phyloP scores from a whole-genome alignment of 2,329 filamentous ascomycete genomes.

The Remersonia thermophila region DNA sequence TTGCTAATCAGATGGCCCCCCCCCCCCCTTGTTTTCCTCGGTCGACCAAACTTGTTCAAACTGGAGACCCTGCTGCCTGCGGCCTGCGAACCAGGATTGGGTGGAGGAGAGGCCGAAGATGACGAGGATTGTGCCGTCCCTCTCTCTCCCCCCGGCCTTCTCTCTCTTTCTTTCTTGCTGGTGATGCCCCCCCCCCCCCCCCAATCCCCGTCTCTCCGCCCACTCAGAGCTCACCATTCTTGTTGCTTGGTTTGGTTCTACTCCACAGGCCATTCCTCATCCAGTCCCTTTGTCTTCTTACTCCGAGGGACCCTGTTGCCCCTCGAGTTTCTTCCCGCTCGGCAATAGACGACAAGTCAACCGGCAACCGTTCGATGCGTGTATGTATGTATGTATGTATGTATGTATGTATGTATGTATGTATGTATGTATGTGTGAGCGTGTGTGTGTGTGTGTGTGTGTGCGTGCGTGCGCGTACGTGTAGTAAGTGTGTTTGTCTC shows the following conservation, averaged over 20 bases:
- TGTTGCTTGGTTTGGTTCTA: slow-evolving; percentile 3
- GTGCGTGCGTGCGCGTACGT: too few species aligned
- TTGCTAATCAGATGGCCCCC: slow-evolving; percentile 29
- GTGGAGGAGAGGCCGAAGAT: slow-evolving; percentile 14
- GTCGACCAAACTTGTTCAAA: slow-evolving; percentile 21
- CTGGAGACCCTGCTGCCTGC: slow-evolving; percentile 13
- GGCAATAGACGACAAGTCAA: slow-evolving; percentile 9
- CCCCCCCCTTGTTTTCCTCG: slow-evolving; percentile 22
- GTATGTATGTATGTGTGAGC: too few species aligned
- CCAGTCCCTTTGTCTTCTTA: too few species aligned
- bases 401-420: too few species aligned
- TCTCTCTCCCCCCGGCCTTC: slow-evolving; percentile 8
- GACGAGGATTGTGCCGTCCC: slow-evolving; percentile 10
- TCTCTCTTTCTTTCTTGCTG: slow-evolving; percentile 7
- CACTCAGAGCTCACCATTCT: slow-evolving; percentile 10
- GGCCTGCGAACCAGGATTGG: slow-evolving; percentile 14
- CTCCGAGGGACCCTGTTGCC: slow-evolving; percentile 5
- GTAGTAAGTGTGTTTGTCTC: too few species aligned
- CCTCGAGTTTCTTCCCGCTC: slow-evolving; percentile 13
- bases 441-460: too few species aligned
- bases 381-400: too few species aligned
- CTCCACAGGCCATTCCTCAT: slow-evolving; percentile 11
- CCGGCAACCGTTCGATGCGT: too few species aligned
- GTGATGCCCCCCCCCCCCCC: slow-evolving; percentile 3
- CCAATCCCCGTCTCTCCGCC: slow-evolving; percentile 6